Base-by-base conservation (phyloP, 495 filamentous ascomycete genomes). In the Penicillium bovifimosum region DNA sequence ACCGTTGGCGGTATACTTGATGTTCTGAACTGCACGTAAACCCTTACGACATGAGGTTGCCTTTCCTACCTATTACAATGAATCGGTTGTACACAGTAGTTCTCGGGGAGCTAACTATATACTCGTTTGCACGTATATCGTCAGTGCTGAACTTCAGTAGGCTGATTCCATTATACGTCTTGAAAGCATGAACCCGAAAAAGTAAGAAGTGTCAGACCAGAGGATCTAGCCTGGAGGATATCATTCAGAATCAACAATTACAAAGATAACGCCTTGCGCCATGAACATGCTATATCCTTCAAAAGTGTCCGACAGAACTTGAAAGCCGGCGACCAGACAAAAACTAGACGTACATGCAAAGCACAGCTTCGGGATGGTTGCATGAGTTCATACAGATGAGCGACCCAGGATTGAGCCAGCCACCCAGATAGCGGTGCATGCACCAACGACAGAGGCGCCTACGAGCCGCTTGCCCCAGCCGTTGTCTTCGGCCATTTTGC, bases 401-500 rank as follows among this genome's bases (percentile, higher is more conserved):
- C 55, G 51, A 52, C 71, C 69, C 20, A 75, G 49, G 17, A 72
- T 61, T 14, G 84, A 84, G 18, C 81, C 83, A 28, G 83, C 64
- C 18, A 78, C 71, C 86, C 86, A 91, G 14, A 86, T 64, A n/a
- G 80, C 75, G 11, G 80, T 79, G 56, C 84, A 89, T 14, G 79
- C 84, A 20, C 80, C 80, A 20, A 91, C 65, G 8, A 85, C 79
- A 31, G 80, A 80, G 13, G 79, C 75, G 4, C 86, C 86, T 16
- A 82, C 69, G 7, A 85, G 56, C 58, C 86, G 86, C 69, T 87
- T 91, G 17, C 77, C 74, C 82, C 84, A 90, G 69, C 79, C 82
- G 45, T 75, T 75, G 29, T 86, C 82, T 46, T 84, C 80, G 16
- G 79, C 77, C 59, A 88, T 75, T 24, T 82, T 82, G 46, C 83